Percentiles rank a stretch among this genome's conserved stretches.
These are phyloP conservation scores for Acanthamoeba healyi DNA, from an alignment of 208 protist species.

Conservation along the genomic window DNA sequence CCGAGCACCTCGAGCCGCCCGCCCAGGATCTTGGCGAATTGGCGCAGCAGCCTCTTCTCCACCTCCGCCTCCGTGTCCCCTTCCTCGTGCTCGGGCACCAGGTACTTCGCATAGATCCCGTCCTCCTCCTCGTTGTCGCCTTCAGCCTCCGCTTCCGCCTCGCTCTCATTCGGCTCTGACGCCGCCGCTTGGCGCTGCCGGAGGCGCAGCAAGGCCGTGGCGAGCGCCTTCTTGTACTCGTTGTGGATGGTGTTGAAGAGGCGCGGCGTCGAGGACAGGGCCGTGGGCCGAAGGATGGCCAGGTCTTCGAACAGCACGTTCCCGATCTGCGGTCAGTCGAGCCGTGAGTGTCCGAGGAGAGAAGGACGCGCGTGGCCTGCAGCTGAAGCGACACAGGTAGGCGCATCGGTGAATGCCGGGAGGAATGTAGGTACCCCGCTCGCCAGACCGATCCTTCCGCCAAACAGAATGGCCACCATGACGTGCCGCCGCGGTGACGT, in stretches of 20 bases:
- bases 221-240: constrained; percentile 55
- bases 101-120: neutral
- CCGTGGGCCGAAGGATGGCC: neutral
- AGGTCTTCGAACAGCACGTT: constrained; percentile 36
- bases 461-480: neutral
- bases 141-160: neutral
- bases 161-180: neutral
- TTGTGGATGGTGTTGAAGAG: constrained; percentile 58
- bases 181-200: neutral
- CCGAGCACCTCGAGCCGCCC: neutral
- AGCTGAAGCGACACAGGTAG: too few species aligned
- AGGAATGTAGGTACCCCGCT: neutral
- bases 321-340: neutral
- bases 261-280: constrained; percentile 11
- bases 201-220: neutral
- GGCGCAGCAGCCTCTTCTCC: neutral
- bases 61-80: constrained; percentile 40
- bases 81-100: neutral
- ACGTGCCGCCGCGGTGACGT: neutral
- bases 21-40: constrained; percentile 11
- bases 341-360: neutral
- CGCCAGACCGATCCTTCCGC: neutral
- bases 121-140: neutral
- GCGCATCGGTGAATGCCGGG: neutral
- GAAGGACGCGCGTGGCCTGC: neutral